A percentile compares a stretch with the other conserved stretches of the same genome.
Evolutionary conservation across 169 alveolate species (phyloP).

Genomic region (Plasmodium relictum): DNA sequence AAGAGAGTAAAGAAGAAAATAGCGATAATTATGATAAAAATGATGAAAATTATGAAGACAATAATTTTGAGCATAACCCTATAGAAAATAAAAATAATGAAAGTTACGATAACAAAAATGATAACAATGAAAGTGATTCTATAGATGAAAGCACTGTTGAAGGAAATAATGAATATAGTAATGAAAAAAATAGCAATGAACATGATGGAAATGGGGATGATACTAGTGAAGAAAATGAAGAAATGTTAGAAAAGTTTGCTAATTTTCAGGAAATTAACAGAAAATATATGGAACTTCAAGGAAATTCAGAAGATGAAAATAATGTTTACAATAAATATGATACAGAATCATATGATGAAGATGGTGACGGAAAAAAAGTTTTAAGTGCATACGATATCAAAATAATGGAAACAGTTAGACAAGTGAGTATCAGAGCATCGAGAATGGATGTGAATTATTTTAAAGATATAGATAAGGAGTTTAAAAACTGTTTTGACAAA

Average conservation of each 20-base stretch:
- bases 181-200: background rate
- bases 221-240: background rate
- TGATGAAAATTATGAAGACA: background rate
- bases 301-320: slow-evolving; percentile 1
- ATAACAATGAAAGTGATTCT: background rate
- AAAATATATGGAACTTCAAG: slow-evolving; percentile 17
- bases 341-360: slow-evolving; percentile 25
- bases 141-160: background rate
- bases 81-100: background rate
- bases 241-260: background rate
- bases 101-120: background rate
- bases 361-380: slow-evolving; percentile 12
- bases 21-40: background rate
- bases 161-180: background rate
- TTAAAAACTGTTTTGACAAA: slow-evolving; percentile 19
- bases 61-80: background rate
- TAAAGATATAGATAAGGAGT: background rate
- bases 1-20: background rate
- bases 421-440: slow-evolving; percentile 2
- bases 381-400: slow-evolving; percentile 42
- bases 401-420: slow-evolving; percentile 31
- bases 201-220: background rate
- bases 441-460: slow-evolving; percentile 14
- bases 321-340: slow-evolving; percentile 31
- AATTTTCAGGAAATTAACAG: background rate